These are phyloP conservation scores for Sedum album DNA, from an alignment of 164 flowering plant species.

Conservation along the genomic window DNA sequence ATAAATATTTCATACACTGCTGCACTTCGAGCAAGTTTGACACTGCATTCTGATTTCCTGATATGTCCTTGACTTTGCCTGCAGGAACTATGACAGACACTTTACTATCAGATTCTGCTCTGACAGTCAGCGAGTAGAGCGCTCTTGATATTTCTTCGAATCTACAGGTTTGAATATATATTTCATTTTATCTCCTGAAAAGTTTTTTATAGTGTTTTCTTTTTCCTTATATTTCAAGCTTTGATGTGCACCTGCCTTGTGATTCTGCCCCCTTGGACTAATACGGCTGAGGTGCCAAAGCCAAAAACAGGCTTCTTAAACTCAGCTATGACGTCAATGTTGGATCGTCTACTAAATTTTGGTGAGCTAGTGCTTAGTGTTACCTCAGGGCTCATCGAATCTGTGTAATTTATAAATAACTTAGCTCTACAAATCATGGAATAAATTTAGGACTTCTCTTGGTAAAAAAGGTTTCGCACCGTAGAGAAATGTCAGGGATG, in stretches of 20 bases:
- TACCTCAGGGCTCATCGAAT: slow-evolving; percentile 35
- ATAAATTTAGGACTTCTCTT: neutral
- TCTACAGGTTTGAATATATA: slow-evolving; percentile 21
- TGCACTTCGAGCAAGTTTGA: slow-evolving; percentile 44
- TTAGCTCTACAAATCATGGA: slow-evolving; percentile 12
- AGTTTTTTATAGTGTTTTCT: neutral
- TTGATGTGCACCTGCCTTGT: slow-evolving; percentile 56
- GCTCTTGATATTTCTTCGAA: slow-evolving; percentile 46
- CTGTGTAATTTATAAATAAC: slow-evolving; percentile 20
- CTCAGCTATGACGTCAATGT: slow-evolving; percentile 38
- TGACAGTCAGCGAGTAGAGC: slow-evolving; percentile 34
- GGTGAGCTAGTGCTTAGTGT: slow-evolving; percentile 29
- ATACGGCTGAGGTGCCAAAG: slow-evolving; percentile 34
- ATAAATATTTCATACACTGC: slow-evolving; percentile 26
- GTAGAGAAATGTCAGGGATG: slow-evolving; percentile 36
- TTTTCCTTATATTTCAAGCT: neutral
- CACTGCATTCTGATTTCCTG: slow-evolving; percentile 48
- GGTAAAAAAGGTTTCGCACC: slow-evolving; percentile 23
- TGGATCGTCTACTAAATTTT: slow-evolving; percentile 25
- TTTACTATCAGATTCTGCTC: slow-evolving; percentile 22
- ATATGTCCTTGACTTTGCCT: slow-evolving; percentile 40
- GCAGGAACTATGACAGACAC: slow-evolving; percentile 39
- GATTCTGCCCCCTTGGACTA: slow-evolving; percentile 42
- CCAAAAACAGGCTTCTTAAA: slow-evolving; percentile 57
- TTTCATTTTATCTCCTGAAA: neutral